phyloP scores from a whole-genome alignment of 75 land plant species.

The Selaginella moellendorffii region DNA sequence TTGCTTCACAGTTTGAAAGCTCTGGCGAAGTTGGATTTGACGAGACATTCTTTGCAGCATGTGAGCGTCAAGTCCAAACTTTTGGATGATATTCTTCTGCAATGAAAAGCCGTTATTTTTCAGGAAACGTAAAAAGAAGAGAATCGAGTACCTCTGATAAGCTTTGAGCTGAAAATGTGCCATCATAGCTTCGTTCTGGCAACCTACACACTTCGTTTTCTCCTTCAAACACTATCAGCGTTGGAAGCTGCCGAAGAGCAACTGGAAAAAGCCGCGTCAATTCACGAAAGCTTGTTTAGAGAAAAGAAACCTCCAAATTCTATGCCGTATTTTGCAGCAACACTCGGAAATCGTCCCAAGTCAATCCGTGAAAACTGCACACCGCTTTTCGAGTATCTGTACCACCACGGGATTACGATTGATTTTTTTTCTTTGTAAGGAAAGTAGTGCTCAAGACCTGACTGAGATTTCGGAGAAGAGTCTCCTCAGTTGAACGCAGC shows the following conservation, averaged over 20 bases:
- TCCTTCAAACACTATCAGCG: neutral
- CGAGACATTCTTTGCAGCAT: neutral
- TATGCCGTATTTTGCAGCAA: neutral
- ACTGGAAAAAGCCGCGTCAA: neutral
- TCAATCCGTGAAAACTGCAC: neutral
- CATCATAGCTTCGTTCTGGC: neutral
- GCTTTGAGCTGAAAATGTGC: no score
- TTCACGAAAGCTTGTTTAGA: no score
- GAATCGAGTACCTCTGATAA: no score
- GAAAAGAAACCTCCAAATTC: neutral
- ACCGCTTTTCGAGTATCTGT: neutral
- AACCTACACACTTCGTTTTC: neutral
- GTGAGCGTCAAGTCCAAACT: neutral
- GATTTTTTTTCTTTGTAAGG: neutral
- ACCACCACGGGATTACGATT: neutral
- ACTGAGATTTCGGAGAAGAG: neutral
- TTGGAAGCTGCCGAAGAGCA: neutral
- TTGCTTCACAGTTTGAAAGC: no score
- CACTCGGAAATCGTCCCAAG: neutral
- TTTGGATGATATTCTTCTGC: neutral
- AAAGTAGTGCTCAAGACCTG: neutral
- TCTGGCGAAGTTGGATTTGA: neutral
- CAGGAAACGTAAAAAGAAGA: no score
- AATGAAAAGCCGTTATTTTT: no score
- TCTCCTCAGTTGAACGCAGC: neutral